Evolutionary conservation across 441 rosid genomes (phyloP).

Genomic region (Brassica hybrid): DNA sequence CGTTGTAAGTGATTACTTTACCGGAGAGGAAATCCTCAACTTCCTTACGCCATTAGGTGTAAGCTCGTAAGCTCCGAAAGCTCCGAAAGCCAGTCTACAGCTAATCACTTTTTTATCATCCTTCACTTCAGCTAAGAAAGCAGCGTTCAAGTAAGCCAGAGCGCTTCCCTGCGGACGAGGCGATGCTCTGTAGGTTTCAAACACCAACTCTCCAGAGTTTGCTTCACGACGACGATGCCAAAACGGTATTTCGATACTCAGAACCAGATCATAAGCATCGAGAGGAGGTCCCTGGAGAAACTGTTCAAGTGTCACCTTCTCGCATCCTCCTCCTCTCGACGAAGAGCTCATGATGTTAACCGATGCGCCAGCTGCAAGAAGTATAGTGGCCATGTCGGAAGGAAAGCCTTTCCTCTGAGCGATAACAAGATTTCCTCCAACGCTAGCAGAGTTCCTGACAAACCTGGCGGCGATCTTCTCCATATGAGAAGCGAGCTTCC

Average conservation of each 20-base stretch:
- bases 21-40: constrained; percentile 69
- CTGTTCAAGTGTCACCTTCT: constrained; percentile 60
- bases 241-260: constrained; percentile 62
- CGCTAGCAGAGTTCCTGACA: constrained; percentile 67
- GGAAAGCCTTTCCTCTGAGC: constrained; percentile 79
- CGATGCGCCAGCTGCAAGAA: constrained; percentile 63
- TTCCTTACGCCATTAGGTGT: constrained; percentile 33
- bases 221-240: constrained; percentile 34
- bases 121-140: constrained; percentile 71
- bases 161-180: constrained; percentile 85
- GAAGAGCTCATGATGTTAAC: constrained; percentile 48
- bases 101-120: constrained; percentile 42
- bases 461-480: constrained; percentile 72
- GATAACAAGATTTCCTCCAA: constrained; percentile 88
- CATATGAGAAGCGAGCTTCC: constrained; percentile 71
- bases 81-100: constrained; percentile 76
- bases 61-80: constrained; percentile 68
- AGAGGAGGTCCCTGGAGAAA: constrained; percentile 66
- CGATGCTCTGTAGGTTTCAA: constrained; percentile 83
- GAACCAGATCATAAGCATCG: constrained; percentile 54
- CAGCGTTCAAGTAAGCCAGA: constrained; percentile 77
- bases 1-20: constrained; percentile 48
- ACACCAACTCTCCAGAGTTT: constrained; percentile 44
- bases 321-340: constrained; percentile 22
- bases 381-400: constrained; percentile 79